Conservation (phyloP, 805 yeast genomes). For the Komagataella pseudopastoris region DNA sequence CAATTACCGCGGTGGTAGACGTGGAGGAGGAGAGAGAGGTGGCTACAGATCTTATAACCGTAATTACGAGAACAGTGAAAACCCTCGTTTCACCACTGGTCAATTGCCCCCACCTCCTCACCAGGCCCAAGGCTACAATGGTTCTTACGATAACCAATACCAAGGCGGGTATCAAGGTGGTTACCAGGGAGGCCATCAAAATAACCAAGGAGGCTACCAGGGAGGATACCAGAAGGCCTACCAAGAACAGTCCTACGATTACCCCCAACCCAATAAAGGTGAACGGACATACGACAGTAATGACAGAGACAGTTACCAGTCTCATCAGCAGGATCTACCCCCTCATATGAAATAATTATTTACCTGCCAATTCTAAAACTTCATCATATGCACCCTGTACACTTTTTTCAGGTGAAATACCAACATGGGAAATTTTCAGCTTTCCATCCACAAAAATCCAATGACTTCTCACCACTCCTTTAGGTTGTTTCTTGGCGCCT, state of each 20-base stretch:
- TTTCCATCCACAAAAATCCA: slow-evolving; percentile 80
- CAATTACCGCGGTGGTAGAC: not conserved
- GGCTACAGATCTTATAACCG: slow-evolving; percentile 29
- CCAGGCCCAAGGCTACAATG: slow-evolving; percentile 1
- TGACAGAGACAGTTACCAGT: not conserved
- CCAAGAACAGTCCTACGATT: slow-evolving; percentile 1
- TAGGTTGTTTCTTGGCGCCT: slow-evolving; percentile 75
- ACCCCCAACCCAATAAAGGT: slow-evolving; percentile 1
- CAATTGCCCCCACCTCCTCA: slow-evolving; percentile 4
- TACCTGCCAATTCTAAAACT: slow-evolving; percentile 24
- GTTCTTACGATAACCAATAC: slow-evolving; percentile 1
- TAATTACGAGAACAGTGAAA: slow-evolving; percentile 1
- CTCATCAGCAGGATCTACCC: slow-evolving; percentile 2
- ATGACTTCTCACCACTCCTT: slow-evolving; percentile 78
- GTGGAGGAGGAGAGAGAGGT: slow-evolving; percentile 30
- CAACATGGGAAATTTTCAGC: slow-evolving; percentile 36
- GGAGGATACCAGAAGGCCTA: not conserved
- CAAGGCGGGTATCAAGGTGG: not conserved
- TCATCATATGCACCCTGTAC: slow-evolving; percentile 44
- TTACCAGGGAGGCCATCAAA: not conserved
- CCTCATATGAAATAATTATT: not conserved
- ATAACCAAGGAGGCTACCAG: not conserved
- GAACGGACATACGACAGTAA: not conserved
- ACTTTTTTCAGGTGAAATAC: slow-evolving; percentile 48
- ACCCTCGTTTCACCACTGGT: slow-evolving; percentile 2